Base-by-base conservation (phyloP, 805 yeast species). In the Wickerhamiella siamensis region DNA sequence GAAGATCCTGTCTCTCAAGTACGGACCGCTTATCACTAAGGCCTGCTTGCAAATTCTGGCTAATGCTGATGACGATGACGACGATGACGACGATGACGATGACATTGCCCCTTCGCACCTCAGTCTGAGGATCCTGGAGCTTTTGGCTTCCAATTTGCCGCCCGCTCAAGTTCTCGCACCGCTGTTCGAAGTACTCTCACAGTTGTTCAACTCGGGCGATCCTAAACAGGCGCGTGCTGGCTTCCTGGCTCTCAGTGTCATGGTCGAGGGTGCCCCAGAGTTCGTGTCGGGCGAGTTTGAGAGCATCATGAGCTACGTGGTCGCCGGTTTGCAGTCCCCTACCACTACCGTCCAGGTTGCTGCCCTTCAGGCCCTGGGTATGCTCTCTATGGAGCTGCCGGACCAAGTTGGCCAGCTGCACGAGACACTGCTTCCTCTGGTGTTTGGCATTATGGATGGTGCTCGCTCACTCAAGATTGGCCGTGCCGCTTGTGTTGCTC, bases 251-350 rank as follows among this genome's bases (percentile, higher is more conserved):
- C 66, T 91, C 48, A 84, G 93, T 53, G 83, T 76, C 43, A 76
- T 88, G 40, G 82, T 82, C 36, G 74, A 81, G 48, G 98, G 97
- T 59, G 88, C 97, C 33, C 97, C 97, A 47, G 99, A 91, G 57
- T 88, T 71, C 61, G 72, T 82, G 54, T 72, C 86, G 37, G 70
- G 79, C 38, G 88, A 86, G 57, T 64, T 87, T 46, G 72, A 73
- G 45, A 77, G 77, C 55, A 65, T 91, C 47, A 71, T 86, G 41
- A 83, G 84, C 40, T 72, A 77, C 44, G 64, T 88, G 38, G 70
- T 82, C 41, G 63, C 70, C 40, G 95, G 95, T 51, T 70, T 91
- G 55, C 77, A 77, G 56, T 94, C 84, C 60, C 49, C 72, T 15
- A 78, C 81, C 52, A 66, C 78, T 37, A 61, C 78, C 39, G 98